Base-by-base conservation (phyloP, 768 basidiomycete species). In the Phylloporus arenicola region DNA sequence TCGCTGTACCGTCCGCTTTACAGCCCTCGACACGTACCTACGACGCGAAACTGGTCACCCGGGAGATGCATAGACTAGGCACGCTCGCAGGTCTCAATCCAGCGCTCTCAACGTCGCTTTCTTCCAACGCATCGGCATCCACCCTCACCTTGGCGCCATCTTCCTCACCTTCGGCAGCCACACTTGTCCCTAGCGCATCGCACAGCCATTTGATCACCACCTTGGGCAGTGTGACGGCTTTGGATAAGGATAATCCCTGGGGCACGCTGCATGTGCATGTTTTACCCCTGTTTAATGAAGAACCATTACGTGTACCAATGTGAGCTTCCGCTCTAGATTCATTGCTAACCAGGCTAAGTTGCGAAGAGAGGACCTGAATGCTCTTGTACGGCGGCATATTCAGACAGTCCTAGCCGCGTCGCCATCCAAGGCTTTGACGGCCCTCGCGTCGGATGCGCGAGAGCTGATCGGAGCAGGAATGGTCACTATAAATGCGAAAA, bases 261-360 rank as follows among this genome's bases (percentile, higher is more conserved):
- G 80, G 82, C 43, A 72, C 82, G 20, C 70, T 97, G 19, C 89
- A 93, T 66, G 83, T 94, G 29, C 83, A 91, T 64, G 86, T 96
- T 30, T 72, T 97, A 3, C 93, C 93, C 1, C 68, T 95, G 4
- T 97, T 97, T 73, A 94, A 94, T 45, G 88, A 92, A 31, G 89
- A 93, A 61, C 85, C 87, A 3, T 75, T 97, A 17, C 78, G 84
- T 52, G 79, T 86, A 45, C 86, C 92, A 20, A 92, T 97, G 88
- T 86, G 60, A 61, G 82, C 70, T 16, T 45, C 16, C 24, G 38
- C 25, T 10, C 50, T 20, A 16, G 22, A 25, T 9, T 39, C 40
- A n/a, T 48, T 42, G 25, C 20, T 22, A 11, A 16, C 17, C 44
- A 29, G 10, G 16, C 41, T 63, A 70, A 46, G 17, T 29, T 14